Percentiles rank a stretch among this genome's conserved stretches.
Conservation (phyloP, 352 stramenopile genomes). For the Globisporangium canariense region DNA sequence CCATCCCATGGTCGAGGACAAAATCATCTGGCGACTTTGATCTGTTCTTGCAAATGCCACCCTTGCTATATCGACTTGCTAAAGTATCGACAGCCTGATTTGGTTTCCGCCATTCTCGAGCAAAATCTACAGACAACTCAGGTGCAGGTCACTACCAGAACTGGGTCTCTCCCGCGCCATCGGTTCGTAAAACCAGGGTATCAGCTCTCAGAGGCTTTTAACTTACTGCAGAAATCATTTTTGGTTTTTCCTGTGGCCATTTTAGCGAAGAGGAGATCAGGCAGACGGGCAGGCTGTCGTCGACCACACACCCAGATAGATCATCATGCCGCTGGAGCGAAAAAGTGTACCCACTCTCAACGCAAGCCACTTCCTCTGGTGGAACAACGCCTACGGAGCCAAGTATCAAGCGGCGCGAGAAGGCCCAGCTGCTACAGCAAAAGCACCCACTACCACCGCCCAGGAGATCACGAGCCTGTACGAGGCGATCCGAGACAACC, state of each 20-base stretch:
- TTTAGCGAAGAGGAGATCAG: slow-evolving; percentile 1
- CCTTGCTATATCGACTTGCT: not conserved
- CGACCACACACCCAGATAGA: not conserved
- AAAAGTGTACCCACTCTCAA: slow-evolving; percentile 14
- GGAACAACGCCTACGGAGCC: slow-evolving; percentile 21
- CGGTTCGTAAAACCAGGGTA: not conserved
- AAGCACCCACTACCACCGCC: not conserved
- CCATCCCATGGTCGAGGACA: not conserved
- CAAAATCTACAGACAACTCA: not conserved
- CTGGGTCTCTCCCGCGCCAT: not conserved
- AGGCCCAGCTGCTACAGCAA: not conserved
- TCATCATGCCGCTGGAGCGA: not conserved
- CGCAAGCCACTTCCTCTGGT: slow-evolving; percentile 20
- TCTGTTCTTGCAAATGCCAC: not conserved
- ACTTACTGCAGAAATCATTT: no score
- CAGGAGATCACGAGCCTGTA: slow-evolving; percentile 20
- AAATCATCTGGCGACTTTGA: not conserved
- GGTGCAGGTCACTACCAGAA: not conserved
- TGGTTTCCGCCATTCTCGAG: not conserved
- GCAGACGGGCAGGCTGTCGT: no score
- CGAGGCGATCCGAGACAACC: slow-evolving; percentile 36
- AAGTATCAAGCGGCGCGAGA: not conserved
- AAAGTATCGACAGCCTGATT: not conserved
- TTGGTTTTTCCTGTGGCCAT: no score
- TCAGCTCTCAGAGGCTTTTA: not conserved